phyloP scores from a whole-genome alignment of 192 early-diverging fungal genomes.

The Endogone sp. region DNA sequence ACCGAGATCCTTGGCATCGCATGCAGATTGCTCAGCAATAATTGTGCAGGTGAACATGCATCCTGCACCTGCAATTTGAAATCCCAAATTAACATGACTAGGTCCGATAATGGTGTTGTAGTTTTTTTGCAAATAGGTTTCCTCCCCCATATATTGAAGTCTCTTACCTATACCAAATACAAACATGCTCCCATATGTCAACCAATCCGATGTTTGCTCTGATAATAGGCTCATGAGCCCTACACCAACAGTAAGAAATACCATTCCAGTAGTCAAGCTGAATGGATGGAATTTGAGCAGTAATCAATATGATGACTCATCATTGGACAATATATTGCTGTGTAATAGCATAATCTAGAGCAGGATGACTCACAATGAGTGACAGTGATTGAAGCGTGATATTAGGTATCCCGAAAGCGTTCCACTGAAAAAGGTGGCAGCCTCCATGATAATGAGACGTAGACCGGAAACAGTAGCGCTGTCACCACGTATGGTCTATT shows the following conservation, averaged over 20 bases:
- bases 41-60: conserved; percentile 27
- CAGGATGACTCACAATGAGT: conserved; percentile 17
- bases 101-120: conserved; percentile 30
- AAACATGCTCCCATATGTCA: not conserved
- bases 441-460: conserved; percentile 32
- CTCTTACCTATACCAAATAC: conserved; percentile 29
- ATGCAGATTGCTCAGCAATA: conserved; percentile 30
- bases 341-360: too few species aligned
- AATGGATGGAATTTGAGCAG: too few species aligned
- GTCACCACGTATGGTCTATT: conserved; percentile 62
- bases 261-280: not conserved
- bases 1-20: conserved; percentile 13
- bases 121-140: conserved; percentile 1
- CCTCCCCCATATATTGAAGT: conserved; percentile 1
- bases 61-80: too few species aligned
- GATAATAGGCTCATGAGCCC: not conserved
- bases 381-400: conserved; percentile 14
- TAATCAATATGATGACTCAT: too few species aligned
- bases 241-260: not conserved
- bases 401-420: conserved; percentile 19
- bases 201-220: not conserved
- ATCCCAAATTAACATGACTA: too few species aligned
- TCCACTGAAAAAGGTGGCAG: conserved; percentile 15
- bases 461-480: conserved; percentile 37
- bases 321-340: too few species aligned